Evolutionary conservation across 1,139 yeast species (phyloP).

Genomic region (Insectozyma bohioensis): DNA sequence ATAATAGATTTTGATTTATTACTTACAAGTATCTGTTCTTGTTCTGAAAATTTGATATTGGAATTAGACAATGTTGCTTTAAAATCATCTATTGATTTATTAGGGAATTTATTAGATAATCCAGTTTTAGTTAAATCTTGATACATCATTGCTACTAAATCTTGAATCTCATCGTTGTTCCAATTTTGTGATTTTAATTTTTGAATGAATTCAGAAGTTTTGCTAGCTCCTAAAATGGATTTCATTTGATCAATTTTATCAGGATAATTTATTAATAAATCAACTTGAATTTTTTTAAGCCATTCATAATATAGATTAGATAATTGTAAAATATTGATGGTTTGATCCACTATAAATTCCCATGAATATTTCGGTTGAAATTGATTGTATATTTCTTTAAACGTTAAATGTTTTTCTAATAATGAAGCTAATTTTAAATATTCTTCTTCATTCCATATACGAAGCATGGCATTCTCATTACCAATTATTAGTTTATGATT

Average conservation of each 20-base stretch:
- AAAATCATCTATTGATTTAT: constrained; percentile 4
- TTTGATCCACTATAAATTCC: constrained; percentile 1
- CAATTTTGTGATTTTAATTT: constrained; percentile 2
- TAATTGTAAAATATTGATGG: background rate
- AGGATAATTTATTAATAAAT: constrained; percentile 2
- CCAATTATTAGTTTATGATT: too few relatives aligned
- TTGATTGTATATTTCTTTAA: constrained; percentile 1
- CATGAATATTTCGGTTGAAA: constrained; percentile 1
- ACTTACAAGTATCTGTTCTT: too few relatives aligned
- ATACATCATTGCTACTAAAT: constrained; percentile 4
- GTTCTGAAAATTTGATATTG: too few relatives aligned
- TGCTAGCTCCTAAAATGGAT: too few relatives aligned
- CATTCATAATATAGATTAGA: constrained; percentile 3
- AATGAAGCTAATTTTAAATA: constrained; percentile 2
- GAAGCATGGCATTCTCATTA: too few relatives aligned
- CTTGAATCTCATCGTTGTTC: constrained; percentile 8
- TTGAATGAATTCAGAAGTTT: background rate
- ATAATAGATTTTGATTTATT: too few relatives aligned
- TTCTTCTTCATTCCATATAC: constrained; percentile 3
- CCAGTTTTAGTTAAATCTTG: constrained; percentile 8
- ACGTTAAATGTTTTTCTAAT: constrained; percentile 1
- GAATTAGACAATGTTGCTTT: constrained; percentile 3
- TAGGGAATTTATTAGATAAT: constrained; percentile 3
- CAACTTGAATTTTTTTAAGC: constrained; percentile 1
- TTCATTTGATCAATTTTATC: too few relatives aligned